Conservation (phyloP, 352 stramenopile species). For the Pythium scleroteichum region DNA sequence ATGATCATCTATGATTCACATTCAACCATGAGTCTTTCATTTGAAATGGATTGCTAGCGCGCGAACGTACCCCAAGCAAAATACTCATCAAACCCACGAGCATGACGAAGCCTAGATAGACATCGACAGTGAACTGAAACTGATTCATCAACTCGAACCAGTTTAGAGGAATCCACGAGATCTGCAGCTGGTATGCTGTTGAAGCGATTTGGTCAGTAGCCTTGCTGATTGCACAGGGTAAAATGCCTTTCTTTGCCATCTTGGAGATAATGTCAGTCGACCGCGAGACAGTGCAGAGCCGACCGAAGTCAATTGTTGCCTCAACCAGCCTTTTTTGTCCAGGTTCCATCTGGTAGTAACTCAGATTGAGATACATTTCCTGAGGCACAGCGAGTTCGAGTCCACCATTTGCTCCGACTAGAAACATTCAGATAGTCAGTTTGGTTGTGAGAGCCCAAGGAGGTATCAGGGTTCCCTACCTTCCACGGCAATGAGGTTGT, state of each 20-base stretch:
- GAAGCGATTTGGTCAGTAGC: constrained; percentile 65
- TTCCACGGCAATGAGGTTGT: constrained; percentile 77
- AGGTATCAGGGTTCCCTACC: constrained; percentile 25
- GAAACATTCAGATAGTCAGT: constrained; percentile 8
- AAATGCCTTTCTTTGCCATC: constrained; percentile 72
- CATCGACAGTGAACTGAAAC: constrained; percentile 94
- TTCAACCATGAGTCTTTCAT: constrained; percentile 3
- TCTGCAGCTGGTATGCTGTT: constrained; percentile 81
- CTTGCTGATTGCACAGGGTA: constrained; percentile 59
- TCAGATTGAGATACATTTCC: constrained; percentile 75
- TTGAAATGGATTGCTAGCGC: not conserved
- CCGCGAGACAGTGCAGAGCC: constrained; percentile 69
- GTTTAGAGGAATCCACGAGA: constrained; percentile 87
- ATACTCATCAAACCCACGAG: constrained; percentile 89
- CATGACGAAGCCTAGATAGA: constrained; percentile 95
- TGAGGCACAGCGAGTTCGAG: constrained; percentile 56
- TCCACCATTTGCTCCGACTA: constrained; percentile 48
- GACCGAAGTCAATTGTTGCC: constrained; percentile 68
- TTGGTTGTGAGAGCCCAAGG: not conserved
- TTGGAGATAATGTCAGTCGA: constrained; percentile 60
- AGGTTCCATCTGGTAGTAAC: constrained; percentile 74
- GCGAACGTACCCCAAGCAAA: constrained; percentile 72
- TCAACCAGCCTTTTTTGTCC: constrained; percentile 66
- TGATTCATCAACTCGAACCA: constrained; percentile 96
- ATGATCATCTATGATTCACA: constrained; percentile 66